Evolutionary conservation across 2,329 filamentous ascomycete species (phyloP).

Genomic region (Kalmusia sp.): DNA sequence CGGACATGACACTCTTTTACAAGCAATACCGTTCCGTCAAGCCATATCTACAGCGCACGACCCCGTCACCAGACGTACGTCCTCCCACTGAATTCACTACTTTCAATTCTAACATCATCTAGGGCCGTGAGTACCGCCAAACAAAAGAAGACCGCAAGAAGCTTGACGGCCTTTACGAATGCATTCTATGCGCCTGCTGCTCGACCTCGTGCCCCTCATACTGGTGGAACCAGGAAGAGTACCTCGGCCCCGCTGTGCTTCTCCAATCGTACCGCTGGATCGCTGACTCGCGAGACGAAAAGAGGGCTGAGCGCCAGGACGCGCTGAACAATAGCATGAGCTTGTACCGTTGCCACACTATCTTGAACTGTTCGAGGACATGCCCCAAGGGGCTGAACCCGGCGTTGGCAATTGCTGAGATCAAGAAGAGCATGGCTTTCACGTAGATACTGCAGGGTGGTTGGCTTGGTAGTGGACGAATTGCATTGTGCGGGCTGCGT

Average conservation of each 20-base stretch:
- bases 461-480: neutral
- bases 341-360: slow-evolving; percentile 98
- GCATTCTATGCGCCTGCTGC: slow-evolving; percentile 99
- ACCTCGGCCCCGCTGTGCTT: slow-evolving; percentile 94
- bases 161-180: slow-evolving; percentile 98
- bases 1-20: slow-evolving; percentile 98
- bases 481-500: neutral
- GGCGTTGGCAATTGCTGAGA: slow-evolving; percentile 92
- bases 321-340: slow-evolving; percentile 98
- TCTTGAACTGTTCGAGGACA: slow-evolving; percentile 96
- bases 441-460: slow-evolving; percentile 24
- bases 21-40: slow-evolving; percentile 99
- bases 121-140: slow-evolving; percentile 94
- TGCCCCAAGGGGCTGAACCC: slow-evolving; percentile 99
- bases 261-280: slow-evolving; percentile 99
- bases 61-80: slow-evolving; percentile 81
- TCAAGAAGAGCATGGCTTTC: slow-evolving; percentile 94
- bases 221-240: slow-evolving; percentile 99
- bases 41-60: slow-evolving; percentile 94
- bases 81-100: slow-evolving; percentile 21
- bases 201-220: slow-evolving; percentile 99
- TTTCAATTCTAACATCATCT: slow-evolving; percentile 49
- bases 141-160: slow-evolving; percentile 91
- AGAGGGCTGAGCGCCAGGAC: slow-evolving; percentile 83
- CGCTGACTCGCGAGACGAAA: slow-evolving; percentile 92